A percentile compares a stretch with the other conserved stretches of the same genome.
Conservation (phyloP, 2,329 filamentous ascomycete genomes). For the Fusarium irregulare region DNA sequence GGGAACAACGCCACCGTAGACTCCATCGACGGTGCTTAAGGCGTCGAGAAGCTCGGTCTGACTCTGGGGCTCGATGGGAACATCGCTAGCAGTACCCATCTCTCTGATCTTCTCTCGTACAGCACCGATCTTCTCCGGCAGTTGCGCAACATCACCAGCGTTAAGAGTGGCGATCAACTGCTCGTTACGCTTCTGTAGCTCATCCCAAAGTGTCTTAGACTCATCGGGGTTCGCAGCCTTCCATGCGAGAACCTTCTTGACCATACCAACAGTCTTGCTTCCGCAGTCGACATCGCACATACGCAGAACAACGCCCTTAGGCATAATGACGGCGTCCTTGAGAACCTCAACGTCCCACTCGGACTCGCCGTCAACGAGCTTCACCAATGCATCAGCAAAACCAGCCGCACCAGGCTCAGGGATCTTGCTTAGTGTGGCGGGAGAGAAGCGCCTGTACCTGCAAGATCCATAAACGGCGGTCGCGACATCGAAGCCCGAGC, state of each 20-base stretch:
- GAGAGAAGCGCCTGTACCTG: conserved; percentile 92
- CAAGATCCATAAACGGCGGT: conserved; percentile 93
- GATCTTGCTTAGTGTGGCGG: conserved; percentile 73
- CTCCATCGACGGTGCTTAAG: conserved; percentile 76
- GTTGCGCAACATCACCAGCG: conserved; percentile 56
- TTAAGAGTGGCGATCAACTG: conserved; percentile 73
- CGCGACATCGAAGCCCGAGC: conserved; percentile 95
- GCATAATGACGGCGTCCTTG: conserved; percentile 77
- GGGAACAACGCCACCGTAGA: conserved; percentile 91
- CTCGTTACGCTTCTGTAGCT: conserved; percentile 80
- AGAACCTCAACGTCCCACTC: conserved; percentile 84
- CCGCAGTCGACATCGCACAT: conserved; percentile 98
- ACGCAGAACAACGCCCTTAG: conserved; percentile 78
- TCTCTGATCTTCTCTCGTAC: conserved; percentile 74
- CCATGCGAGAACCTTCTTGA: conserved; percentile 91
- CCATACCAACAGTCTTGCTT: conserved; percentile 93
- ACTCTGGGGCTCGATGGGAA: conserved; percentile 88
- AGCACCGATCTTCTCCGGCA: conserved; percentile 59
- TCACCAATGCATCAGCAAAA: conserved; percentile 74
- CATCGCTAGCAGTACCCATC: conserved; percentile 79
- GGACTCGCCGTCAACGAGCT: conserved; percentile 71
- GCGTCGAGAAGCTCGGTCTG: conserved; percentile 89
- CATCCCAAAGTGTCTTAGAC: conserved; percentile 78
- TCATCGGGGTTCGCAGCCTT: conserved; percentile 70
- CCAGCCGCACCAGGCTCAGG: conserved; percentile 73